Base-by-base conservation (phyloP, 2,329 filamentous ascomycete species). In the Diaporthe amygdali region DNA sequence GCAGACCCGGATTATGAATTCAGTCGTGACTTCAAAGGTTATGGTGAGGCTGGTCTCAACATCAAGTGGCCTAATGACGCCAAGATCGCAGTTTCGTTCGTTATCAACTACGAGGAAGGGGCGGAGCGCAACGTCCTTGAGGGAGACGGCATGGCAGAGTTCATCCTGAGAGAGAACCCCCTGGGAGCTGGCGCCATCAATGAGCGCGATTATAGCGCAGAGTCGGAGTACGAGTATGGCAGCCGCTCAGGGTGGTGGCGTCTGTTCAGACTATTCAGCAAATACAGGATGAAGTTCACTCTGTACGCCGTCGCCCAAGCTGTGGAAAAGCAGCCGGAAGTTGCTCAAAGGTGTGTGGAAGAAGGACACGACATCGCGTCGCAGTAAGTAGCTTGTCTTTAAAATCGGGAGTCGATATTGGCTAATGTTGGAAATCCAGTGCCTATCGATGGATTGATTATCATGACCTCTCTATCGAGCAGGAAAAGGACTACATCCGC, bases 401-500 rank as follows among this genome's bases (percentile, higher is more conserved):
- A 39, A 10, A 6, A 5, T 68, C 7, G 37, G 34, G 12, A 47
- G n/a, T n/a, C n/a, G n/a, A n/a, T n/a, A n/a, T n/a, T n/a, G n/a
- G n/a, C 27, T 54, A 5, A 41, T n/a, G 15, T 27, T 25, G 1
- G 5, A 6, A 10, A 8, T 47, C n/a, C 47, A 71, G 70, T 47
- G 85, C 82, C 1, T 85, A 86, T 67, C 79, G 86, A 20, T 88
- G 86, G 86, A 80, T 87, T n/a, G 84, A 87, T 63, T 84, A 87
- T 73, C 82, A 85, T 74, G 79, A 84, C 68, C 79, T 87, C 39
- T 76, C 78, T 0, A 75, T 83, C 7, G 84, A 87, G 55, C 80
- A 83, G 61, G 85, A 87, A 71, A 85, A 84, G 72, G 79, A 84
- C 63, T 84, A 85, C 70, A 84, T 88, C 71, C 81, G 80, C 46